These are phyloP conservation scores for Solanum lycopersicoides DNA, from an alignment of 257 asterid genomes.

Conservation along the genomic window DNA sequence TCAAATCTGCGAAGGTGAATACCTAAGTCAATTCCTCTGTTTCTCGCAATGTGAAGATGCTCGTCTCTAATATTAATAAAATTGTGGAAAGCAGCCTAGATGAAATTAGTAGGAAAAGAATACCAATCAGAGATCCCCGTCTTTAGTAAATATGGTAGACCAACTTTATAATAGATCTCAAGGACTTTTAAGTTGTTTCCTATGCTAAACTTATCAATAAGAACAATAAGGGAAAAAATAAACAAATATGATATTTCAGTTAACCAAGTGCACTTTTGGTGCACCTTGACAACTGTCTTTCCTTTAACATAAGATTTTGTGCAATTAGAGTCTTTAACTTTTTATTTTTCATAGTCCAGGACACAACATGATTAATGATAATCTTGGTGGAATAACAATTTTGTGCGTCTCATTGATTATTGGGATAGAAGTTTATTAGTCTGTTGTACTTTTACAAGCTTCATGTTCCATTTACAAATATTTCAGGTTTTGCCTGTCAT, in stretches of 20 bases:
- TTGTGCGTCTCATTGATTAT: background rate
- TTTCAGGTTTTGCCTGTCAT: slow-evolving; percentile 85
- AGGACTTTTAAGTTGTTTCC: background rate
- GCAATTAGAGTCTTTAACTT: background rate
- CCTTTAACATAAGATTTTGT: background rate
- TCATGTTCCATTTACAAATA: background rate
- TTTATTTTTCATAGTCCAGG: background rate
- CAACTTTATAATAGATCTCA: background rate
- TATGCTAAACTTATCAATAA: background rate
- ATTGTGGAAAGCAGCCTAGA: too few species aligned
- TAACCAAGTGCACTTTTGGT: background rate
- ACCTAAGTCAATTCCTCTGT: background rate
- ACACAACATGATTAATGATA: background rate
- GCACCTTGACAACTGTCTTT: background rate
- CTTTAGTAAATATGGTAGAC: background rate
- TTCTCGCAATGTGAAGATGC: background rate
- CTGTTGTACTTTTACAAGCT: background rate
- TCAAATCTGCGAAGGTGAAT: slow-evolving; percentile 87
- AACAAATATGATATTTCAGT: background rate
- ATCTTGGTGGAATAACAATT: background rate
- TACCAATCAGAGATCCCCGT: background rate
- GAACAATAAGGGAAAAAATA: background rate
- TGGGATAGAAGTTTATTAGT: background rate
- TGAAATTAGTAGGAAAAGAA: too few species aligned
- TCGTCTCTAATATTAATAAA: too few species aligned